Evolutionary conservation across 306 rosid species (phyloP), one percentile per base, ranked within the genome.

Genomic region (Dryas drummondii): DNA sequence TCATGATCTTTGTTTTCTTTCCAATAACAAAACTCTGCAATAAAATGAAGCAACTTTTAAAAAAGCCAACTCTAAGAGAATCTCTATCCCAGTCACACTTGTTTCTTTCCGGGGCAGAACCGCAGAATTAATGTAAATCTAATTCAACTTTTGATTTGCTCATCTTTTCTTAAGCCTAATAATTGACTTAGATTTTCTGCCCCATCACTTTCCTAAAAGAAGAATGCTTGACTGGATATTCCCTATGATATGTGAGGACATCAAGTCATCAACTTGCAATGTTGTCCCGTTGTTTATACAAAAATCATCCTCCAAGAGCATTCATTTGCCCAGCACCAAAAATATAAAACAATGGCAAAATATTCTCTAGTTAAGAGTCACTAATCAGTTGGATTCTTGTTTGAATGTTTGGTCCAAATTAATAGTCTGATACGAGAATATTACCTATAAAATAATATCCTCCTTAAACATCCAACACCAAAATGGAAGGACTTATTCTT

Each of bases 171-270:
- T 8, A 41, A 63, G 17, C 48, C 49, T 8, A 63, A 4, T n/a
- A 63, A 44, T 63, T 3, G 16, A 63, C 49, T 60, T 72, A 47
- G 76, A 58, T 58, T 72, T 71, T 72, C 57, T 72, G 57, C 10
- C 68, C 58, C 15, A 47, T 72, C 58, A 22, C 68, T 59, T 72
- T 59, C 68, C 76, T 10, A 47, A 70, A 63, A 15, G 68, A 16
- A 44, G 32, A 47, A 9, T 59, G 41, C 26, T 56, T 27, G 5
- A 27, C 47, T 48, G 63, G 68, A 59, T 58, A 59, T 72, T 72
- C 68, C 16, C 67, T 37, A 69, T 40, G 74, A 22, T 48, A 15
- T 32, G 68, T 47, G 49, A 73, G 77, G 77, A 59, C 58, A 59
- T 19, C 58, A 22, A 60, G 77, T 47, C 58, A 59, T 19, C 58